Evolutionary conservation across 2,329 filamentous ascomycete genomes (phyloP).

Genomic region (Stachybotrys chartarum): DNA sequence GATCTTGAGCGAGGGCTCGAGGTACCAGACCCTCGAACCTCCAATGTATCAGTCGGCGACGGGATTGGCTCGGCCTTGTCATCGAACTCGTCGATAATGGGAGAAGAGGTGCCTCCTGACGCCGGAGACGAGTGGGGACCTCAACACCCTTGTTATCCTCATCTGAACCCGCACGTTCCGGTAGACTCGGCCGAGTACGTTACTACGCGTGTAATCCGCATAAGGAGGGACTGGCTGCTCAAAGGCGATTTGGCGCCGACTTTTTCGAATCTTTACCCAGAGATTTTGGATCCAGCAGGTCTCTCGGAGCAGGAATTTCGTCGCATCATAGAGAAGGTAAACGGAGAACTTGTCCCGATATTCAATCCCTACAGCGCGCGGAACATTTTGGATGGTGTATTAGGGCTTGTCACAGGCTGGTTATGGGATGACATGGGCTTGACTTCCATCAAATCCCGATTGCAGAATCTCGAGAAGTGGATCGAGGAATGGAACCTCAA

Average conservation of each 20-base stretch:
- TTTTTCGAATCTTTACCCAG: constrained; percentile 91
- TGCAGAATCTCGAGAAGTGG: constrained; percentile 69
- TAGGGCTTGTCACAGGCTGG: constrained; percentile 85
- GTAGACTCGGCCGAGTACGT: constrained; percentile 65
- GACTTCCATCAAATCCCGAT: constrained; percentile 64
- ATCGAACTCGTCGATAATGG: constrained; percentile 55
- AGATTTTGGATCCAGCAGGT: constrained; percentile 81
- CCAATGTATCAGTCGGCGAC: constrained; percentile 40
- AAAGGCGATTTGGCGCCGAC: constrained; percentile 85
- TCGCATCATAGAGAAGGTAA: constrained; percentile 72
- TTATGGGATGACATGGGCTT: constrained; percentile 87
- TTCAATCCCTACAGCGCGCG: constrained; percentile 73
- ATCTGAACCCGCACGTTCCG: constrained; percentile 86
- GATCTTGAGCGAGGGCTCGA: constrained; percentile 51
- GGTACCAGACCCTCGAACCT: constrained; percentile 33
- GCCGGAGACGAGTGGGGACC: constrained; percentile 84
- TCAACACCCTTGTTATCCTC: constrained; percentile 88
- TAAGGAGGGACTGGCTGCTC: constrained; percentile 86
- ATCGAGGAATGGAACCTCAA: constrained; percentile 81
- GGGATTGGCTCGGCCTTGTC: constrained; percentile 49
- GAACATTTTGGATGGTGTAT: constrained; percentile 70
- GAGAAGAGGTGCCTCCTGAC: constrained; percentile 57
- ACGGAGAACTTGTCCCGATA: constrained; percentile 65
- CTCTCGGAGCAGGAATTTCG: constrained; percentile 84
- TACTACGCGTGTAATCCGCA: constrained; percentile 82